Conservation (phyloP, 1,284 basidiomycete species). For the Trichosporon coremiiforme region DNA sequence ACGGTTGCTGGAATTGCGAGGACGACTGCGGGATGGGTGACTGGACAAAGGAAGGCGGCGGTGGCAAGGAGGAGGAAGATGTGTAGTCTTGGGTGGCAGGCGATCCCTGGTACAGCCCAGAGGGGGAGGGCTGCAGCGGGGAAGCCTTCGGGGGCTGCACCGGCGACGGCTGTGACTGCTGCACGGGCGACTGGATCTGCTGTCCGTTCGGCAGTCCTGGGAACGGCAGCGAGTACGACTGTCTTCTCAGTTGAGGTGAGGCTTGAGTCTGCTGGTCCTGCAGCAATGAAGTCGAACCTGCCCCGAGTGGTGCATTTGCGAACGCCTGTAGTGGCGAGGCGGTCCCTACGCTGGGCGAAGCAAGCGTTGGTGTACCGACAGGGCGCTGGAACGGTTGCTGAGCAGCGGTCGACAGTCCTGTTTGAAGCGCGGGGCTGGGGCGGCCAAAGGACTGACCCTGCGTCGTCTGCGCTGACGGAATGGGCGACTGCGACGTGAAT, state of each 20-base stretch:
- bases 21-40: constrained; percentile 1
- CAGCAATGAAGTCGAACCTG: background rate
- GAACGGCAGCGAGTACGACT: constrained; percentile 12
- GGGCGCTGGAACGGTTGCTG: constrained; percentile 12
- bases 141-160: constrained; percentile 11
- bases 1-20: background rate
- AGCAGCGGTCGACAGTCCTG: background rate
- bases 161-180: constrained; percentile 3
- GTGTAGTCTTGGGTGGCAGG: constrained; percentile 6
- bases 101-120: constrained; percentile 2
- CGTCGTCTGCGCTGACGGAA: background rate
- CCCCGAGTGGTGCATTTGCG: background rate
- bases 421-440: constrained; percentile 10
- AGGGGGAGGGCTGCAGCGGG: constrained; percentile 7
- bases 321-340: constrained; percentile 14
- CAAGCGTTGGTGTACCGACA: background rate
- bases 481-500: background rate
- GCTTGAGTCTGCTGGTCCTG: background rate
- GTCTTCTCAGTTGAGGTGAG: constrained; percentile 9
- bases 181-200: constrained; percentile 13
- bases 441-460: constrained; percentile 7
- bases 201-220: background rate
- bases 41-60: constrained; percentile 14
- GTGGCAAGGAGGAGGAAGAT: background rate
- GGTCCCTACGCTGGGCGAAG: background rate